Percentiles rank a stretch among this genome's conserved stretches.
These are phyloP conservation scores for Malassezia nana DNA, from an alignment of 1,284 basidiomycete genomes.

Conservation along the genomic window DNA sequence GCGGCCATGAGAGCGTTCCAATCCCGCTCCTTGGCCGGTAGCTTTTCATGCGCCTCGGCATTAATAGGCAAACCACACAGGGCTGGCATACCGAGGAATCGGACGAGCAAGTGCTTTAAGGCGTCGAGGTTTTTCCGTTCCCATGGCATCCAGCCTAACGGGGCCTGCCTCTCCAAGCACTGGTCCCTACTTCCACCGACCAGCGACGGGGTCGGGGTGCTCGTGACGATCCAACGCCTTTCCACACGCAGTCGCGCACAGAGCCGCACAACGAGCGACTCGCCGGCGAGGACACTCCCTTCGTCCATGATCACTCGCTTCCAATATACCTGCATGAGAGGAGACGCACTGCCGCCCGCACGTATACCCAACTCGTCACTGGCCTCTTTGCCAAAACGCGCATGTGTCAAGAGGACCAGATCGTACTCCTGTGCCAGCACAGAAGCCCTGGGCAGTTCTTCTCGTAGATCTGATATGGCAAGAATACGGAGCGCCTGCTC, in stretches of 20 bases:
- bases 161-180: neutral
- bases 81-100: conserved; percentile 16
- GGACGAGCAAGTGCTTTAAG: conserved; percentile 15
- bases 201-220: conserved; percentile 19
- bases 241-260: conserved; percentile 18
- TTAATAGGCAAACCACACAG: neutral
- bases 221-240: conserved; percentile 23
- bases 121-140: conserved; percentile 22
- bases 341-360: conserved; percentile 6
- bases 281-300: conserved; percentile 18
- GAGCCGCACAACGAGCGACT: conserved; percentile 18
- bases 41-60: neutral
- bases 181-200: conserved; percentile 3
- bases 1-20: conserved; percentile 14
- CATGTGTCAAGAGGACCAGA: conserved; percentile 18
- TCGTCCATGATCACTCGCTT: conserved; percentile 23
- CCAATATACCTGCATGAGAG: conserved; percentile 18
- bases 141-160: conserved; percentile 3
- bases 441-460: conserved; percentile 9
- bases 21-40: conserved; percentile 13
- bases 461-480: conserved; percentile 2
- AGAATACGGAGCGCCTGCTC: conserved; percentile 13
- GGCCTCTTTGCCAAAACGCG: conserved; percentile 21
- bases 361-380: conserved; percentile 15
- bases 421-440: conserved; percentile 18